Base-by-base conservation (phyloP, 225 moss, liverwort and hornwort genomes). In the Bryum argenteum region DNA sequence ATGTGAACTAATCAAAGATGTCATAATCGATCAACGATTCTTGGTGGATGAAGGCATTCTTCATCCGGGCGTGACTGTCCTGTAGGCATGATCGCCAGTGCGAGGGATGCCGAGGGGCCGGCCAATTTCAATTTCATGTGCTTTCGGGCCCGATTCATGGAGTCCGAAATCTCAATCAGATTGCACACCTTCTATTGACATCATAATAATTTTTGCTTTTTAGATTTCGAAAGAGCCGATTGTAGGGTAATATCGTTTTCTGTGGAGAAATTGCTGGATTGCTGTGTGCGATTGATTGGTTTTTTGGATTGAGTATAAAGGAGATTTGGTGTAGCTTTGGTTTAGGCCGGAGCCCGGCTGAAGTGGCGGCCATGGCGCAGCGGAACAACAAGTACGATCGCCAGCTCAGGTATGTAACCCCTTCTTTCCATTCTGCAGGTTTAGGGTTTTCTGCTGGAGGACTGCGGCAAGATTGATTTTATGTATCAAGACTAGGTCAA, bases 381-480 rank as follows among this genome's bases (percentile, higher is more conserved):
- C 94, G 92, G 47, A 80, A 80, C 75, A 94, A 87, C 73, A 98
- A 98, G 75, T 98, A 98, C 79, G 98, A 98, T 77, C 98, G 98
- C 8, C 98, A 98, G 87, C 88, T 98, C 76, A 89, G 98, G 98
- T 93, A 66, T 12, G 47, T 26, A 54, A 23, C 60, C 17, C 48
- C 9, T 16, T 51, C 20, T 17, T 5, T 17, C 18, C 54, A 70
- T 15, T 38, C 6, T 33, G 63, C 22, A 44, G 65, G 58, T 70
- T n/a, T 33, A 33, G 33, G 33, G 55, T 28, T 48, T 68, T 54
- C 9, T 41, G 67, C 58, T 54, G 13, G 47, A 43, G 40, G 67
- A 67, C 37, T 33, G 10, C n/a, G 45, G 39, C 22, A 39, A 24
- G 55, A 38, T 62, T 54, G 45, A 61, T 56, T 45, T 3, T 39